Conservation (phyloP, 805 yeast genomes). For the Lachancea kluyveri region DNA sequence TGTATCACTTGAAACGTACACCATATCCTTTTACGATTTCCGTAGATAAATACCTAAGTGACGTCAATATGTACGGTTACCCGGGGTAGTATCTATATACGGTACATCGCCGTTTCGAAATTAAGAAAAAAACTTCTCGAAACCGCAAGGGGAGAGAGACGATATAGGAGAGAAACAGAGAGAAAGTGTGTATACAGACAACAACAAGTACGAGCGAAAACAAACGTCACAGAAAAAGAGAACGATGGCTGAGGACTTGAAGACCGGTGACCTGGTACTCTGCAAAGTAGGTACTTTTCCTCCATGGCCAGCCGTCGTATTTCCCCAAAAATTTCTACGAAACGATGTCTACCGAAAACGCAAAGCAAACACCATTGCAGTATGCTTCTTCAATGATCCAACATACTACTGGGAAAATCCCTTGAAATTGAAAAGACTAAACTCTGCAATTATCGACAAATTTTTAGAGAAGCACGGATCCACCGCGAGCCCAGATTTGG, state of each 20-base stretch:
- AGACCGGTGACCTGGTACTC: conserved; percentile 29
- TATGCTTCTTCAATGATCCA: conserved; percentile 32
- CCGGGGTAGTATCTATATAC: too few relatives aligned
- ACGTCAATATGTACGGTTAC: too few relatives aligned
- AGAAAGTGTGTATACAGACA: too few relatives aligned
- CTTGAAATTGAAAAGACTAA: conserved; percentile 17
- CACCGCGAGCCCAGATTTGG: conserved; percentile 15
- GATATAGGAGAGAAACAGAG: too few relatives aligned
- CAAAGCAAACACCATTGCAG: conserved; percentile 21
- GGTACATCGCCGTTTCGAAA: too few relatives aligned
- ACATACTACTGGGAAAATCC: conserved; percentile 32
- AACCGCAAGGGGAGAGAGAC: too few relatives aligned
- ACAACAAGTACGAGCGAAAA: too few relatives aligned
- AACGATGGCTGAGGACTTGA: conserved; percentile 14
- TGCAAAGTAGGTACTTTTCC: conserved; percentile 32
- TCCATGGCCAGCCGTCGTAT: conserved; percentile 33
- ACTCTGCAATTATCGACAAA: conserved; percentile 10
- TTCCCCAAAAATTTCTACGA: conserved; percentile 28
- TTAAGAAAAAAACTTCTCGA: too few relatives aligned
- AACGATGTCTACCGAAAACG: conserved; percentile 24
- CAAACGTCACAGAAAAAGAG: background rate
- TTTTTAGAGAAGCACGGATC: conserved; percentile 15
- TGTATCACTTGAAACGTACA: too few relatives aligned
- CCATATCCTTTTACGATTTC: too few relatives aligned
- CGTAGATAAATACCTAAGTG: too few relatives aligned